Base-by-base conservation (phyloP, 2,329 filamentous ascomycete species). In the Epichloe hybrida region DNA sequence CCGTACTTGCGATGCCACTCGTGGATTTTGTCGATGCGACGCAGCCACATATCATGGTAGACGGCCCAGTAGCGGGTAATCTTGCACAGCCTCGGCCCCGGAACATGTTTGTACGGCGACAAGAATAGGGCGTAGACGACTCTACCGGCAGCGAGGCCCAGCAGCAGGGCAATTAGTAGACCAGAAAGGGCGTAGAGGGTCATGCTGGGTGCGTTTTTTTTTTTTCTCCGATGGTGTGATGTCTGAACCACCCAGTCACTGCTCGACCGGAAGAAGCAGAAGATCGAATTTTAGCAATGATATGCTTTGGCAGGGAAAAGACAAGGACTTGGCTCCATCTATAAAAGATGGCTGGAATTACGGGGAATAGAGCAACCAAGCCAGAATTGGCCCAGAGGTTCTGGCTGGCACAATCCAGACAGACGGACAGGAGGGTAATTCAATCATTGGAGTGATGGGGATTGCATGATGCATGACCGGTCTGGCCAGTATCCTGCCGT, bases 1-100 rank as follows among this genome's bases (percentile, higher is more conserved):
- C 46, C 50, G 27, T 52, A 49, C 31, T 45, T 35, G 15, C 37
- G 40, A 46, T 52, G 50, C 46, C 50, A 52, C 23, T 49, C 40
- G 17, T 46, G 38, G 36, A 52, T 46, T 36, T 49, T 52, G 17
- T 42, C 37, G 23, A 35, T 31, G 11, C 46, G 50, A 1, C 36
- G 40, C 12, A 52, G 37, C 50, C 50, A 41, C 17, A 42, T n/a
- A 11, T 52, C 50, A 37, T 52, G 50, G 20, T 46, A 49, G 11
- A 49, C 42, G 36, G 42, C 23, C 40, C 41, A 52, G 31, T 49
- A 49, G 5, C 50, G 50, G 12, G 46, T 52, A 17, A 52, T 45
- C 21, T 52, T 49, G 42, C 50, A 49, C 9, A 52, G 46, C 12
- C 17, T 35, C 11, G 50, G 50, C 11, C 50, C 50, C 1, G 50